Evolutionary conservation across 306 rosid genomes (phyloP).

Genomic region (Hylodesmum podocarpum): DNA sequence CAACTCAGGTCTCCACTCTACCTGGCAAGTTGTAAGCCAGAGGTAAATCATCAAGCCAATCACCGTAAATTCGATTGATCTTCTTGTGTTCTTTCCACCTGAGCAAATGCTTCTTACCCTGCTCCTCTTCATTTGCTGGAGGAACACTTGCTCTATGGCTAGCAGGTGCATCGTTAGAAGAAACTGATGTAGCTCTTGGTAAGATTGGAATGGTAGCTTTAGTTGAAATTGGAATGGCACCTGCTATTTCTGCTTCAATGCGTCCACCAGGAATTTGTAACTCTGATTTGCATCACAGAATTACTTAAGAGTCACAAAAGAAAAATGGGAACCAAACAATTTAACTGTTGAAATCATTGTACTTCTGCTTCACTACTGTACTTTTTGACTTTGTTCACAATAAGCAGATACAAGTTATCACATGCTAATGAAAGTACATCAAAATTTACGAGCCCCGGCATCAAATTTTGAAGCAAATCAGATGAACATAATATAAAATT

Average conservation of each 20-base stretch:
- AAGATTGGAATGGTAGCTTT: slow-evolving; percentile 25
- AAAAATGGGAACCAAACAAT: slow-evolving; percentile 15
- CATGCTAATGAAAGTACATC: background rate
- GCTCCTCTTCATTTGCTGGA: slow-evolving; percentile 46
- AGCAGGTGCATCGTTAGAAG: slow-evolving; percentile 46
- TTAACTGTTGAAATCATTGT: background rate
- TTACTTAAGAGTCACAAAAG: slow-evolving; percentile 2
- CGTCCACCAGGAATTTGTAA: slow-evolving; percentile 51
- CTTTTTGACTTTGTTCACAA: background rate
- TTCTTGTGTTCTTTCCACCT: slow-evolving; percentile 78
- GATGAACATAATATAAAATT: background rate
- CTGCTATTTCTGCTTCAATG: slow-evolving; percentile 50
- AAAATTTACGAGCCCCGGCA: background rate
- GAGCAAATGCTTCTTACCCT: slow-evolving; percentile 46
- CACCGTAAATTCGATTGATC: slow-evolving; percentile 81
- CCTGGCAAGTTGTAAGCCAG: slow-evolving; percentile 44
- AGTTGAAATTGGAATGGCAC: slow-evolving; percentile 16
- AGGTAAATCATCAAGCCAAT: slow-evolving; percentile 89
- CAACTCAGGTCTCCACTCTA: slow-evolving; percentile 49
- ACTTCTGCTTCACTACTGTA: background rate
- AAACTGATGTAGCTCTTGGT: slow-evolving; percentile 35
- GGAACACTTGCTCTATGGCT: slow-evolving; percentile 26
- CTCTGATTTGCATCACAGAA: slow-evolving; percentile 52
- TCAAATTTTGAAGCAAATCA: slow-evolving; percentile 7
- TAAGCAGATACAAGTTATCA: background rate